Evolutionary conservation across 192 early-diverging fungal genomes (phyloP).

Genomic region (Spizellomyces sp.): DNA sequence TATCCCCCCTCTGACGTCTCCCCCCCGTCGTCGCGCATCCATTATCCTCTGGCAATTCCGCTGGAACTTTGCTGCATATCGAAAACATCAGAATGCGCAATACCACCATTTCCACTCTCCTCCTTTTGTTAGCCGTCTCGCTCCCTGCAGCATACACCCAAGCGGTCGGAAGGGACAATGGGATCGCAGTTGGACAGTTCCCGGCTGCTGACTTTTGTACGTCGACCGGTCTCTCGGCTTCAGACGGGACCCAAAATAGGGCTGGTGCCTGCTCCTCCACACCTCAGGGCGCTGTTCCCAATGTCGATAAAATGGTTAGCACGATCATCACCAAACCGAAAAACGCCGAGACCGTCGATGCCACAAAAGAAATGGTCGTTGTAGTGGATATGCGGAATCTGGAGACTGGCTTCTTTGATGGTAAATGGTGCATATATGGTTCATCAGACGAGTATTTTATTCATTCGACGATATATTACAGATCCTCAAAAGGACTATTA

Average conservation of each 20-base stretch:
- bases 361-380: conserved; percentile 32
- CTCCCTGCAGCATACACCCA: too few relatives aligned
- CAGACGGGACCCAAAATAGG: conserved; percentile 38
- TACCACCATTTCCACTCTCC: too few relatives aligned
- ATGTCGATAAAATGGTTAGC: conserved; percentile 41
- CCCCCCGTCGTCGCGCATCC: too few relatives aligned
- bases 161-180: neutral
- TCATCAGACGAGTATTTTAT: too few relatives aligned
- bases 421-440: too few relatives aligned
- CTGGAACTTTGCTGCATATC: too few relatives aligned
- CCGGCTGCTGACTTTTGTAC: conserved; percentile 14
- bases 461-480: neutral
- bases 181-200: conserved; percentile 13
- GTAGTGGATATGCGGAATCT: conserved; percentile 34
- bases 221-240: conserved; percentile 3
- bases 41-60: too few relatives aligned
- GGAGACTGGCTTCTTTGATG: conserved; percentile 42
- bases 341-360: conserved; percentile 35
- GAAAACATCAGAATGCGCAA: too few relatives aligned
- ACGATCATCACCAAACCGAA: conserved; percentile 38
- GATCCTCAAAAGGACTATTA: conserved; percentile 36
- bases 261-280: conserved; percentile 36
- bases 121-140: too few relatives aligned
- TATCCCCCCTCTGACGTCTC: too few relatives aligned
- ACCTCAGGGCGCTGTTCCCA: conserved; percentile 36